Evolutionary conservation across 768 basidiomycete genomes (phyloP), one percentile per base, ranked within the genome.

Genomic region (Gymnopilus dilepis): DNA sequence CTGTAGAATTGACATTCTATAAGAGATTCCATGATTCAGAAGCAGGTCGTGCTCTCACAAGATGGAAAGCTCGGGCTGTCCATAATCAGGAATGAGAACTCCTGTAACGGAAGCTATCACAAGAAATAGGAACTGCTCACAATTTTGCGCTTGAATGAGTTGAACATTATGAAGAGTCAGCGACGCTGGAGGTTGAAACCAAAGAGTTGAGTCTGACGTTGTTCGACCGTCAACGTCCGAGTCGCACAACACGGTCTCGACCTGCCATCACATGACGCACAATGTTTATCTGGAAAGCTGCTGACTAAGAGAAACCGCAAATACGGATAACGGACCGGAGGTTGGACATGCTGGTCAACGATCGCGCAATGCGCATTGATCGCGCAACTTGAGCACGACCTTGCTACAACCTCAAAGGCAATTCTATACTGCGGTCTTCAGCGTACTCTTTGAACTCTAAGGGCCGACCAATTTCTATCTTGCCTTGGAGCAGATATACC

Each of bases 171-270:
- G 59, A 15, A 31, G 15, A 3, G 15, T 24, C 3, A 30, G 22
- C 19, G 17, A 28, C 6, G 9, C 12, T 26, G 38, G 26, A 21
- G 41, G 34, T 59, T 41, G 38, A 30, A 98, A 79, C 67, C 97
- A 84, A 4, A 99, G n/a, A 37, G 77, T n/a, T 96, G 97, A 50
- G 19, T 8, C 11, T 97, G 94, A 22, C 24, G 33, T 22, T 34
- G 30, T 21, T 53, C 7, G 34, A 37, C 34, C 15, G 11, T 37
- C 7, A 21, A 26, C 12, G 12, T 28, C 26, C 4, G 15, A 7
- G 26, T 50, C 26, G 47, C 47, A 48, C 47, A 28, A 17, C 15
- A 6, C 2, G 9, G 24, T 38, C 24, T 6, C 6, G 33, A 12
- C 6, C 34, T 37, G 7, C 37, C 15, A 40, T 37, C 52, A 96